Base-by-base conservation (phyloP, 1,284 basidiomycete species). In the Rhodotorula sp. region DNA sequence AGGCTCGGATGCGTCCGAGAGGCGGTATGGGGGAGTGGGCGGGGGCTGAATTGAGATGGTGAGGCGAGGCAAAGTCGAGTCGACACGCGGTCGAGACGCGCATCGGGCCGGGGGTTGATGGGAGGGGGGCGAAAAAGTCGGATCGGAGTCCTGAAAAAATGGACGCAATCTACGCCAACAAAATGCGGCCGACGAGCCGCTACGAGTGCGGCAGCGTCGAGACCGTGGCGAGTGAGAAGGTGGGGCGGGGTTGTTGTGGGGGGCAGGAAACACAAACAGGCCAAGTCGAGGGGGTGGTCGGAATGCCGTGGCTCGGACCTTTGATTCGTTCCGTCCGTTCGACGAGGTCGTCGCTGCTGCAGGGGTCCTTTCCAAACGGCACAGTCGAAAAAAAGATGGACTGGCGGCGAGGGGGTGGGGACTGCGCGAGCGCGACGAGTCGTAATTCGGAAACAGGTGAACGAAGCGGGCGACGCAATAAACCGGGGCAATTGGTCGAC, bases 111-210 rank as follows among this genome's bases (percentile, higher is more conserved):
- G n/a, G 51, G 18, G 5, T 15, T 29, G 51, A 10, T 53, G 20
- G 46, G 46, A 15, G 46, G 22, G 4, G 15, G 53, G 30, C 17
- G n/a, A 14, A 59, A 53, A 49, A 49, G 24, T 49, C 37, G 37
- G 48, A 58, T 67, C 69, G 69, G 63, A 65, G 69, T 71, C 69
- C 66, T 67, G 55, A 55, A 30, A 24, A 24, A 20, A 29, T 66
- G 66, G 69, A 71, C 69, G 69, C 69, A 71, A 30, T 67, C 66
- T 65, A 71, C 69, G 69, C 62, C 57, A 51, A 33, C 42, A 53
- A 60, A 60, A 66, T 37, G 63, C 45, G 51, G 26, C 14, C 12
- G 14, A 17, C 53, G 53, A 29, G 49, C 12, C 49, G 49, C 49
- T 51, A 51, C 49, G n/a, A n/a, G 49, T 51, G 49, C 49, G 49